phyloP scores from a whole-genome alignment of 2,329 filamentous ascomycete species.

The Nothopassalora personata region DNA sequence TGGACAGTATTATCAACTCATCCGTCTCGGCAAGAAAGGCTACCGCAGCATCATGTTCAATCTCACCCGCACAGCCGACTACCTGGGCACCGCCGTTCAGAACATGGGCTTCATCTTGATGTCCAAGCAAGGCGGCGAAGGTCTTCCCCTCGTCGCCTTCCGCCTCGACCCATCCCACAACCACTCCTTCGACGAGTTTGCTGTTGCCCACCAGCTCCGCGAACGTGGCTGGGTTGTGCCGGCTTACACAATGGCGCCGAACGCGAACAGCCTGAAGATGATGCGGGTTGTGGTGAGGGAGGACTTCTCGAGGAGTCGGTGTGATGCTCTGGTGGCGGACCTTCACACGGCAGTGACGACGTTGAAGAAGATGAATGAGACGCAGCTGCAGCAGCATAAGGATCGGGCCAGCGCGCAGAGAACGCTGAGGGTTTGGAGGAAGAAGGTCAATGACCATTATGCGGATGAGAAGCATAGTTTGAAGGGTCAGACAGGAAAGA shows the following conservation, averaged over 20 bases:
- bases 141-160: constrained; percentile 87
- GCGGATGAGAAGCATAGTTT: constrained; percentile 77
- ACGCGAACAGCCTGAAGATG: constrained; percentile 79
- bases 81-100: constrained; percentile 68
- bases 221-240: constrained; percentile 89
- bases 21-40: constrained; percentile 85
- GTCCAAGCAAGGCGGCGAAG: constrained; percentile 69
- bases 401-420: constrained; percentile 36
- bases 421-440: constrained; percentile 21
- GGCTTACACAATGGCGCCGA: constrained; percentile 93
- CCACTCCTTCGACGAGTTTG: constrained; percentile 53
- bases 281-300: constrained; percentile 88
- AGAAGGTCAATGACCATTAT: constrained; percentile 43
- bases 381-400: constrained; percentile 63
- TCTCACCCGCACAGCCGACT: constrained; percentile 82
- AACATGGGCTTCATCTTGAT: constrained; percentile 80
- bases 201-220: constrained; percentile 72
- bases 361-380: constrained; percentile 68
- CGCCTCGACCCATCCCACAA: constrained; percentile 58
- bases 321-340: constrained; percentile 71
- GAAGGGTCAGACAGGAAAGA: constrained; percentile 86
- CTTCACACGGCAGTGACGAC: constrained; percentile 70
- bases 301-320: constrained; percentile 78
- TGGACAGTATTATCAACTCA: constrained; percentile 95
- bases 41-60: constrained; percentile 94